phyloP scores from a whole-genome alignment of 1,139 yeast species.

The Komagataea norvegica region DNA sequence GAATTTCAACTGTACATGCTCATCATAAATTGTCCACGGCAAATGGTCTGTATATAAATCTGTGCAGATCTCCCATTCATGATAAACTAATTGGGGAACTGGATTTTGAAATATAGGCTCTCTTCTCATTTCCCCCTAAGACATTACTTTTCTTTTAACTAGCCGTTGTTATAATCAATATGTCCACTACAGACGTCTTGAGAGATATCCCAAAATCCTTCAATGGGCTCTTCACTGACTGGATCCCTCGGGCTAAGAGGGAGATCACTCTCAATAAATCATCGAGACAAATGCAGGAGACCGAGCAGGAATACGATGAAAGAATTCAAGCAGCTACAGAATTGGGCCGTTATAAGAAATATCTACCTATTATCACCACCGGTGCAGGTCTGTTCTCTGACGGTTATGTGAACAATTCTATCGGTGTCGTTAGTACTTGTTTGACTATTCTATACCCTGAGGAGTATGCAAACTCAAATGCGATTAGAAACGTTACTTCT shows the following conservation, averaged over 20 bases:
- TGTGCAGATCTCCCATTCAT: too few species aligned
- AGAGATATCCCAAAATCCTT: slow-evolving; percentile 49
- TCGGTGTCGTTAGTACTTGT: slow-evolving; percentile 71
- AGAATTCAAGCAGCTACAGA: slow-evolving; percentile 28
- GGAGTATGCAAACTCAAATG: slow-evolving; percentile 55
- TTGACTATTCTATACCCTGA: slow-evolving; percentile 59
- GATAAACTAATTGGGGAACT: too few species aligned
- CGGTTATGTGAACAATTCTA: slow-evolving; percentile 84
- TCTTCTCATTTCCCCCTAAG: too few species aligned
- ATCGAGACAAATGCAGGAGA: slow-evolving; percentile 14
- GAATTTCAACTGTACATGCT: too few species aligned
- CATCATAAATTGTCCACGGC: too few species aligned
- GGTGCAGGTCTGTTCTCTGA: slow-evolving; percentile 92
- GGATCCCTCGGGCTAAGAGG: slow-evolving; percentile 34
- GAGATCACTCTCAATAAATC: slow-evolving; percentile 38
- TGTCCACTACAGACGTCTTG: slow-evolving; percentile 20
- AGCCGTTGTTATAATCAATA: too few species aligned
- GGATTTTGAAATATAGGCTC: too few species aligned
- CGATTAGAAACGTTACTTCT: slow-evolving; percentile 76
- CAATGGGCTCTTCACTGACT: slow-evolving; percentile 35
- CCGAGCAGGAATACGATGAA: slow-evolving; percentile 29
- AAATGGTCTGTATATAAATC: too few species aligned
- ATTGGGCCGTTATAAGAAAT: slow-evolving; percentile 26
- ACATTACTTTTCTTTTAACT: too few species aligned
- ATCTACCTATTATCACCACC: slow-evolving; percentile 78